These are phyloP conservation scores for Salvia hispanica DNA, from an alignment of 257 asterid species.

Conservation along the genomic window DNA sequence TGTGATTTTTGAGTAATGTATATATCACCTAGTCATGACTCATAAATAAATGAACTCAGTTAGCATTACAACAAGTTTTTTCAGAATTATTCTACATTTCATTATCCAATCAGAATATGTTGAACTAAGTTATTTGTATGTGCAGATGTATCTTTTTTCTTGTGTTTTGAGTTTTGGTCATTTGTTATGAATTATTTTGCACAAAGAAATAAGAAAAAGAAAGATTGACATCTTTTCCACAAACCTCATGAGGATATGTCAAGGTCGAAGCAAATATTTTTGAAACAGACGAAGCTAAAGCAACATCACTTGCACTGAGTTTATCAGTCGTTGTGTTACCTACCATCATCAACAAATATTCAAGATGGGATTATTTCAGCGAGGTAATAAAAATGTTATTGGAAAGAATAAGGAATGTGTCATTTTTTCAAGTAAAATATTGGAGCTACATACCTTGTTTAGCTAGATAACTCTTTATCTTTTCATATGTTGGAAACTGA, in stretches of 20 bases:
- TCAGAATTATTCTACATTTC: neutral
- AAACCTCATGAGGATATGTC: slow-evolving; percentile 97
- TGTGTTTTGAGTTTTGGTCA: neutral
- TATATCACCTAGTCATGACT: neutral
- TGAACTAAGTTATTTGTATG: neutral
- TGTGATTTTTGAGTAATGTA: neutral
- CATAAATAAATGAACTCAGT: neutral
- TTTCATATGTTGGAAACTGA: slow-evolving; percentile 90
- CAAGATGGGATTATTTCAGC: slow-evolving; percentile 27
- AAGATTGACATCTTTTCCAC: slow-evolving; percentile 21
- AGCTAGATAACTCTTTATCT: slow-evolving; percentile 79
- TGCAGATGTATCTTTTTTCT: neutral
- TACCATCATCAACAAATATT: slow-evolving; percentile 33
- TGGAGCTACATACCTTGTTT: slow-evolving; percentile 47
- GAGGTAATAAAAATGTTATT: slow-evolving; percentile 14
- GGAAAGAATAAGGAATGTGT: neutral
- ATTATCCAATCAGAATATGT: neutral
- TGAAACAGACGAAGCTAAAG: slow-evolving; percentile 90
- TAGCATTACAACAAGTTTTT: neutral
- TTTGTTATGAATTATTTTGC: neutral
- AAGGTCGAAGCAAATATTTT: slow-evolving; percentile 89
- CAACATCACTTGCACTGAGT: slow-evolving; percentile 76
- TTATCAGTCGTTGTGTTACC: slow-evolving; percentile 71
- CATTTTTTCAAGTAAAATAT: neutral
- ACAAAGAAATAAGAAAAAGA: neutral